These are phyloP conservation scores for Yarrowia deformans DNA, from an alignment of 805 yeast species.

Conservation along the genomic window DNA sequence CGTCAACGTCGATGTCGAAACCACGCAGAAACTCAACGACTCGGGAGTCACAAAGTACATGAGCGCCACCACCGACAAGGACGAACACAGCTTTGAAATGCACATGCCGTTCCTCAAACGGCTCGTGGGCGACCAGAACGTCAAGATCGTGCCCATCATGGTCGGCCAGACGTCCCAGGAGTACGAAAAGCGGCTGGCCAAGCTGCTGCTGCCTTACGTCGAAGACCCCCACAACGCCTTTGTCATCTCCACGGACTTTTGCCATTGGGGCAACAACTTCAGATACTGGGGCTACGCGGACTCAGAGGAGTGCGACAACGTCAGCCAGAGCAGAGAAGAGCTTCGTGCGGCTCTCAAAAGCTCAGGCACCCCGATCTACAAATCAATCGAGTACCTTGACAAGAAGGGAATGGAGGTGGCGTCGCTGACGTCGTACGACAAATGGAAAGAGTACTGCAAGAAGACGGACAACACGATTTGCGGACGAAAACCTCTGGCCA, in stretches of 20 bases:
- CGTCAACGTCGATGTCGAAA: slow-evolving; percentile 66
- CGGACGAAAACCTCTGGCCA: slow-evolving; percentile 82
- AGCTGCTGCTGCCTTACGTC: slow-evolving; percentile 61
- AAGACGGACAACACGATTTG: slow-evolving; percentile 88
- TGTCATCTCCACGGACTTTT: slow-evolving; percentile 87
- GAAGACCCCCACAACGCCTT: slow-evolving; percentile 66
- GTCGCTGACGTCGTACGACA: slow-evolving; percentile 59
- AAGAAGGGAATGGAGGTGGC: slow-evolving; percentile 70
- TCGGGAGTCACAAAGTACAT: slow-evolving; percentile 60
- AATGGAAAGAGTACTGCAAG: slow-evolving; percentile 72
- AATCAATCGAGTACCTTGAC: slow-evolving; percentile 79
- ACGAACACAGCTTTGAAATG: slow-evolving; percentile 95
- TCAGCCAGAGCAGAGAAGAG: slow-evolving; percentile 25
- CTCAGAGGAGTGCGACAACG: neutral
- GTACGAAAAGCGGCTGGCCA: slow-evolving; percentile 58
- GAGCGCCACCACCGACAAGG: slow-evolving; percentile 69
- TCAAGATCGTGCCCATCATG: slow-evolving; percentile 75
- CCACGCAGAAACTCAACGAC: slow-evolving; percentile 46
- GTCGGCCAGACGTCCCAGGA: slow-evolving; percentile 65
- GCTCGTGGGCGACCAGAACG: slow-evolving; percentile 27
- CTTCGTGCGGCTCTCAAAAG: slow-evolving; percentile 42
- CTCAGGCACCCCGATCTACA: slow-evolving; percentile 60
- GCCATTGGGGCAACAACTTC: slow-evolving; percentile 89
- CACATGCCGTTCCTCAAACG: slow-evolving; percentile 79
- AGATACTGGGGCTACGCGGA: slow-evolving; percentile 62